These are phyloP conservation scores for Penicillium paxilli DNA, from an alignment of 495 filamentous ascomycete genomes.

Conservation along the genomic window DNA sequence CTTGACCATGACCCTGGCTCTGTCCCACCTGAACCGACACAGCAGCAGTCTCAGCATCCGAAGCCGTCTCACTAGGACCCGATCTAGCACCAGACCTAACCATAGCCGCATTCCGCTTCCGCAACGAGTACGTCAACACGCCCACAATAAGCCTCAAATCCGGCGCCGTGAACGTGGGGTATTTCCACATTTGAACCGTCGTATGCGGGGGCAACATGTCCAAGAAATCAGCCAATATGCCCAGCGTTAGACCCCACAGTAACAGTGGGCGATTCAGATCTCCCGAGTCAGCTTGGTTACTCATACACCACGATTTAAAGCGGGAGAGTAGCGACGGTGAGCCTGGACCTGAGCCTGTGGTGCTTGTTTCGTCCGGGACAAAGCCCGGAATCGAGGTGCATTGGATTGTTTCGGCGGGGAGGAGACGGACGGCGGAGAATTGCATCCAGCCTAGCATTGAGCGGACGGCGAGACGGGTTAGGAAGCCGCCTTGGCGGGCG, in stretches of 20 bases:
- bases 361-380: constrained; percentile 29
- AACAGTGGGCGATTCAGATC: constrained; percentile 52
- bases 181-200: constrained; percentile 63
- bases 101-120: constrained; percentile 51
- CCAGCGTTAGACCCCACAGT: constrained; percentile 76
- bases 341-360: too few species aligned
- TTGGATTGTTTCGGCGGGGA: constrained; percentile 62
- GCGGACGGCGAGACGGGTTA: constrained; percentile 52
- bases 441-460: constrained; percentile 66
- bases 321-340: constrained; percentile 21
- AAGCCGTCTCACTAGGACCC: constrained; percentile 40
- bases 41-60: constrained; percentile 45
- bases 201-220: constrained; percentile 67
- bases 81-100: constrained; percentile 35
- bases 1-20: too few species aligned
- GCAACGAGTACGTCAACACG: constrained; percentile 60
- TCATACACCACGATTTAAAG: constrained; percentile 31
- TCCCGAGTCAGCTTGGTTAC: constrained; percentile 33
- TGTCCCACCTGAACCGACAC: too few species aligned
- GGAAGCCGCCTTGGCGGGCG: constrained; percentile 47
- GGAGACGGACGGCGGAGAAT: constrained; percentile 66
- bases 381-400: constrained; percentile 50
- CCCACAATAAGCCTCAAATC: constrained; percentile 63
- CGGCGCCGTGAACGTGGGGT: constrained; percentile 69
- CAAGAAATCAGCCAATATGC: constrained; percentile 70